These are phyloP conservation scores for Elsinoe perseae DNA, from an alignment of 2,329 filamentous ascomycete species.

Conservation along the genomic window DNA sequence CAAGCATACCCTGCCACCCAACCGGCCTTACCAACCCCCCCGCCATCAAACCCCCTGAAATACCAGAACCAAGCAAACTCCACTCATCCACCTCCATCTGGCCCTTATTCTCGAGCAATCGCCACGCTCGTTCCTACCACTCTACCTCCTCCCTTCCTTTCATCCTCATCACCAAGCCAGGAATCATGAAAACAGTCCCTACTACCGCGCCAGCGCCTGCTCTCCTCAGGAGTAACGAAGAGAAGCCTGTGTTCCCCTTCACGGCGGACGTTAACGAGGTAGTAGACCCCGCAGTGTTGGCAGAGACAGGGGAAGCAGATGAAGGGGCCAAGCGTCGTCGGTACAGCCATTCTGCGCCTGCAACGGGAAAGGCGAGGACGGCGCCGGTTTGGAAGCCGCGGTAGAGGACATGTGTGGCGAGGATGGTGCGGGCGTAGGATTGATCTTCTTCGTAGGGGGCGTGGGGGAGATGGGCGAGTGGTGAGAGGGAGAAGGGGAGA, in stretches of 20 bases:
- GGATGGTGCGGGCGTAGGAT: slow-evolving; percentile 46
- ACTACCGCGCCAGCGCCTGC: slow-evolving; percentile 36
- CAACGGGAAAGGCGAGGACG: slow-evolving; percentile 38
- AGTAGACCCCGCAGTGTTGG: not conserved
- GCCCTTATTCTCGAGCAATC: slow-evolving; percentile 50
- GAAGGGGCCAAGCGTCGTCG: slow-evolving; percentile 22
- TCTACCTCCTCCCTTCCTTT: slow-evolving; percentile 51
- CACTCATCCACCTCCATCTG: slow-evolving; percentile 53
- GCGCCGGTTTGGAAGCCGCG: slow-evolving; percentile 49
- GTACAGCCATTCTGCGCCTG: slow-evolving; percentile 24
- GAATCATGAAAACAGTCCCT: slow-evolving; percentile 38
- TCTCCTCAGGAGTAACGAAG: not conserved
- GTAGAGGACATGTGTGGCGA: slow-evolving; percentile 52
- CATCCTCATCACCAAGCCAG: slow-evolving; percentile 46
- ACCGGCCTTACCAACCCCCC: slow-evolving; percentile 36
- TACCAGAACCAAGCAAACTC: slow-evolving; percentile 40
- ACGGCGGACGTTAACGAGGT: not conserved
- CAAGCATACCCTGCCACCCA: slow-evolving; percentile 21
- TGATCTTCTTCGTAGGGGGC: slow-evolving; percentile 57
- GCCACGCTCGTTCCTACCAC: slow-evolving; percentile 58
- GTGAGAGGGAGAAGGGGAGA: slow-evolving; percentile 25
- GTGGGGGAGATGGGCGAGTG: slow-evolving; percentile 38
- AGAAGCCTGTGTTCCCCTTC: not conserved
- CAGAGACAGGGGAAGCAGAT: not conserved
- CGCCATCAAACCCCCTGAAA: slow-evolving; percentile 29